Base-by-base conservation (phyloP, 805 yeast genomes). In the Candida silvicultrix region DNA sequence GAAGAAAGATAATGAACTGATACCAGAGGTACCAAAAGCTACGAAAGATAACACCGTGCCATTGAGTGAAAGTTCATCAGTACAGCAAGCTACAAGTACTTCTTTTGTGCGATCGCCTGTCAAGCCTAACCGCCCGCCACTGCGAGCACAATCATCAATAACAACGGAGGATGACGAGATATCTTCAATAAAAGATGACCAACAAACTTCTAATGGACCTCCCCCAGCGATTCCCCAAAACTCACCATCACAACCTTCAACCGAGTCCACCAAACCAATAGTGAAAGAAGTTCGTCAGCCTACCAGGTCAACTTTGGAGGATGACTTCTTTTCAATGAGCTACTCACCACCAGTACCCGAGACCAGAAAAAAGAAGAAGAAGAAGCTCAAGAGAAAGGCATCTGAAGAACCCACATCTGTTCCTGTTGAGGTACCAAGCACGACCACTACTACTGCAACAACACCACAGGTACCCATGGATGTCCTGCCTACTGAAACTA, bases 281-380 rank as follows among this genome's bases (percentile, higher is more conserved):
- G 7, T 10, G 7, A 28, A 28, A 28, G 31, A 28, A 28, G 31
- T 28, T 4, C 31, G 15, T 14, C 8, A 28, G 14, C 12, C 4
- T 28, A 11, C 31, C 4, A 28, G 14, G 12, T 14, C 31, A 11
- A 15, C 35, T 28, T 12, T 57, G 2, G 61, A 58, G 18, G 62
- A 59, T 43, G 63, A 59, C 44, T 59, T 59, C 47, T 59, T 59
- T 43, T 51, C 61, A 2, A 54, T 59, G 58, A 46, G 42, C 16
- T 38, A 40, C 9, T 39, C 22, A 16, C 46, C 46, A 3, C 31
- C 31, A 28, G 12, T 28, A 7, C 4, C 12, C 9, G 31, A 28
- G 14, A 11, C 31, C 12, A 54, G 51, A 40, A 55, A 52, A 43
- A 59, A 49, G 34, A 48, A 43, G 36, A 52, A 44, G 42, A 53